These are phyloP conservation scores for Fraxinus sp. DNA, from an alignment of 305 asterid species.

Conservation along the genomic window DNA sequence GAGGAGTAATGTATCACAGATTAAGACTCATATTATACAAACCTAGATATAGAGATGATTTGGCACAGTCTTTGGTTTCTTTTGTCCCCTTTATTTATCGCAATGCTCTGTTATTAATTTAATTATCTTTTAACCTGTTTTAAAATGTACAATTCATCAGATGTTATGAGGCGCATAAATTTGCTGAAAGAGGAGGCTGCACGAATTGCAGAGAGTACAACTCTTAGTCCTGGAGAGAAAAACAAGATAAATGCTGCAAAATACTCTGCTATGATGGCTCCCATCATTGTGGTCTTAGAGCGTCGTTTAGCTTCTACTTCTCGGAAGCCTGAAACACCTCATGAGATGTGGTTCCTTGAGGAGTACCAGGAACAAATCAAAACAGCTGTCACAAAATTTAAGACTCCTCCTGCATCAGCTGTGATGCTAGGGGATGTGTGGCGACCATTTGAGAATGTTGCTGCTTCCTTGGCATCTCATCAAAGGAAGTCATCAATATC, in stretches of 20 bases:
- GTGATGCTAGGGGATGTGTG: conserved; percentile 92
- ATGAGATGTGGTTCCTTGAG: conserved; percentile 81
- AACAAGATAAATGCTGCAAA: conserved; percentile 93
- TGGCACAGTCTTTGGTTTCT: conserved; percentile 12
- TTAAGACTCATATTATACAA: conserved; percentile 4
- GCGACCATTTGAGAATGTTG: conserved; percentile 90
- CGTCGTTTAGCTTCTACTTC: conserved; percentile 97
- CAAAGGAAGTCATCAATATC: conserved; percentile 91
- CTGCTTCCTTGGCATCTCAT: conserved; percentile 84
- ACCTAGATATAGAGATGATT: conserved; percentile 16
- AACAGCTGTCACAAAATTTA: conserved; percentile 76
- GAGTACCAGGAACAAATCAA: conserved; percentile 76
- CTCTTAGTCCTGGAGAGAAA: conserved; percentile 86
- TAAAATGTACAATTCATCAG: conserved; percentile 41
- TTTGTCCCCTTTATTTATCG: conserved; percentile 17
- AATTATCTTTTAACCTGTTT: conserved; percentile 27
- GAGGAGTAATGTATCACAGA: conserved; percentile 12
- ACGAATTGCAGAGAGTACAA: conserved; percentile 74
- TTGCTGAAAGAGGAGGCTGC: conserved; percentile 97
- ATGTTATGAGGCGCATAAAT: conserved; percentile 93
- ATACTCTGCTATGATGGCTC: conserved; percentile 99
- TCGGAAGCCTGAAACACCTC: conserved; percentile 96
- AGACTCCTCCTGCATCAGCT: conserved; percentile 87
- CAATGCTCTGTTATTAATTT: conserved; percentile 8
- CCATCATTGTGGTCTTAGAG: conserved; percentile 86